These are phyloP conservation scores for Eimeria falciformis DNA, from an alignment of 169 alveolate genomes.

Conservation along the genomic window DNA sequence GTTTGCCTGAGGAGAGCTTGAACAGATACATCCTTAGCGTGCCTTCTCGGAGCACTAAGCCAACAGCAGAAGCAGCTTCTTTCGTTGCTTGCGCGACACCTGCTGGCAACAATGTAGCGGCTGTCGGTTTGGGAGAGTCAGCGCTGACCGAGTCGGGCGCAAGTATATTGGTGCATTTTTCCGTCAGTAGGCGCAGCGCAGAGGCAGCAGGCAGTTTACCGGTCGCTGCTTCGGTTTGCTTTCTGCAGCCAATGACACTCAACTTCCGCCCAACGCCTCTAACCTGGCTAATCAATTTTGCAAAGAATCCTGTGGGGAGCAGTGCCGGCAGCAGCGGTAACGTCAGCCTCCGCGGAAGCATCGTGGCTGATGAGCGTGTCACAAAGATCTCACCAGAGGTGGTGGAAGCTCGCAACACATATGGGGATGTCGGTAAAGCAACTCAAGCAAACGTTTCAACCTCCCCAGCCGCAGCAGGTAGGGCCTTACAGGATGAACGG, in stretches of 20 bases:
- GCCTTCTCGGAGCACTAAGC: not conserved
- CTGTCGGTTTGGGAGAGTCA: too few relatives aligned
- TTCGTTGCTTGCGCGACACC: too few relatives aligned
- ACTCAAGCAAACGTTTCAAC: not conserved
- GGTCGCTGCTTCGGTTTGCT: not conserved
- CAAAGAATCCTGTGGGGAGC: conserved; percentile 16
- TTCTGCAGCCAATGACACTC: conserved; percentile 60
- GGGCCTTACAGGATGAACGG: not conserved
- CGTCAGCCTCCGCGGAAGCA: not conserved
- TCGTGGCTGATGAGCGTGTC: not conserved
- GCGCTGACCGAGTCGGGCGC: too few relatives aligned
- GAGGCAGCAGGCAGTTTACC: not conserved
- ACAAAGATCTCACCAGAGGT: not conserved
- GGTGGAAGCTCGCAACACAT: not conserved
- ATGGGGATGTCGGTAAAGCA: not conserved
- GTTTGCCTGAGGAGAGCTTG: conserved; percentile 25
- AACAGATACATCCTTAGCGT: conserved; percentile 38
- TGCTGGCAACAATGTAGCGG: too few relatives aligned
- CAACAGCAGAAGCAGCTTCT: not conserved
- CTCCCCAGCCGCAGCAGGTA: not conserved
- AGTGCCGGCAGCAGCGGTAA: not conserved
- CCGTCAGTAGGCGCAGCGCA: not conserved
- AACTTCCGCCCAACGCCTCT: conserved; percentile 62
- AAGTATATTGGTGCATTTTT: conserved; percentile 6
- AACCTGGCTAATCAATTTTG: conserved; percentile 15